Conservation (phyloP, 2,329 filamentous ascomycete genomes). For the Bipolaris zeicola region DNA sequence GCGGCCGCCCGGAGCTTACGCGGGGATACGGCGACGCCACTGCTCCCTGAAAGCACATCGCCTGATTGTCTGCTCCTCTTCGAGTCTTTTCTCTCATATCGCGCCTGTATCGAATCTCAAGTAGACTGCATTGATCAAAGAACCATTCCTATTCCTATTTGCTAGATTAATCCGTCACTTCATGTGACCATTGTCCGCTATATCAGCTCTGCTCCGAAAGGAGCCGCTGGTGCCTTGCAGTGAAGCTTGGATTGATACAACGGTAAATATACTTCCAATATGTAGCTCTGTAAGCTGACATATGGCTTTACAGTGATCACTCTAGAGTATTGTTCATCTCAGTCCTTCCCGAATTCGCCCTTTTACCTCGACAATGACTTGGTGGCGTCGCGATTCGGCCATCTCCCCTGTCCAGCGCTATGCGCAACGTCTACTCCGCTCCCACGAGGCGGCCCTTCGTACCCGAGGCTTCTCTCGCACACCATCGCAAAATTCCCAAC, state of each 20-base stretch:
- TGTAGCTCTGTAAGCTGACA: not conserved
- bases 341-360: not conserved
- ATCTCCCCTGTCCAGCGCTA: constrained; percentile 33
- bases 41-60: constrained; percentile 9
- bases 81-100: not conserved
- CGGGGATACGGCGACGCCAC: constrained; percentile 28
- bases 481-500: constrained; percentile 21
- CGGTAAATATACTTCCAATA: not conserved
- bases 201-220: constrained; percentile 8
- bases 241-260: not conserved
- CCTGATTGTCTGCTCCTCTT: constrained; percentile 2
- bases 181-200: constrained; percentile 8
- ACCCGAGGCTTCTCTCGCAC: constrained; percentile 39
- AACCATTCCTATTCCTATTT: not conserved
- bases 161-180: not conserved
- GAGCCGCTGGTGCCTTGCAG: constrained; percentile 12
- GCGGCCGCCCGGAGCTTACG: constrained; percentile 29
- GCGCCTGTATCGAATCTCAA: not conserved
- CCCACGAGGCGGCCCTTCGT: constrained; percentile 31
- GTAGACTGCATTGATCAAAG: not conserved
- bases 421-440: constrained; percentile 28
- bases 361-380: constrained; percentile 23
- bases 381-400: constrained; percentile 40
- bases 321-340: not conserved
- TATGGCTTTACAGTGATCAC: not conserved